phyloP scores from a whole-genome alignment of 345 rosid species.

The Eucalyptus leucophloia region DNA sequence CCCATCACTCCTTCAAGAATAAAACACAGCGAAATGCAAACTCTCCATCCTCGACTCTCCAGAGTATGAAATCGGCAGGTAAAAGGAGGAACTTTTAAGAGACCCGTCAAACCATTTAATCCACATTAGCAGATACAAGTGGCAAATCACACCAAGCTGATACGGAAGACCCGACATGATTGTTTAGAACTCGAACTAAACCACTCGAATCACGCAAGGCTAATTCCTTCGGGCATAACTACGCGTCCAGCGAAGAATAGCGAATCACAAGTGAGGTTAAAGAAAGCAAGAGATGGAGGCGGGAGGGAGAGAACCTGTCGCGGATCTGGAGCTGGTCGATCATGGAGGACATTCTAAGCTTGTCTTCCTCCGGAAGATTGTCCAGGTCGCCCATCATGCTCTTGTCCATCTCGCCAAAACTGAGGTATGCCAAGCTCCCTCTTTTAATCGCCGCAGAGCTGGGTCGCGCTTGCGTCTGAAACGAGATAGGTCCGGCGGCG shows the following conservation, averaged over 20 bases:
- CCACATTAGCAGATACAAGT: not conserved
- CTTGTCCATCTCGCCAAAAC: slow-evolving; percentile 44
- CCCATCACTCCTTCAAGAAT: not conserved
- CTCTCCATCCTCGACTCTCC: not conserved
- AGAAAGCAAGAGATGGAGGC: not conserved
- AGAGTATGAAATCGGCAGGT: not conserved
- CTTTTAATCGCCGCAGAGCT: not conserved
- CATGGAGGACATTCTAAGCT: slow-evolving; percentile 62
- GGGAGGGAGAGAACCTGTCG: slow-evolving; percentile 40
- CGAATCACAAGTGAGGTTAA: not conserved
- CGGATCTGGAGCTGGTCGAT: slow-evolving; percentile 90
- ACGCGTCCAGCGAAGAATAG: not conserved
- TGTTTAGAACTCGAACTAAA: not conserved
- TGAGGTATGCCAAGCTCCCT: not conserved
- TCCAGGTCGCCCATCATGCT: slow-evolving; percentile 75
- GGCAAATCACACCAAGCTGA: not conserved
- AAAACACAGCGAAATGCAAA: not conserved
- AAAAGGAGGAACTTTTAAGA: not conserved
- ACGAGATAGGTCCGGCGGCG: not conserved
- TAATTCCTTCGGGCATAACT: not conserved
- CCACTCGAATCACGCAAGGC: not conserved
- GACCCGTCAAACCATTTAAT: not conserved
- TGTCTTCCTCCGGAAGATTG: slow-evolving; percentile 69
- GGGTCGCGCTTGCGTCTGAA: not conserved
- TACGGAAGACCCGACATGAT: not conserved